Evolutionary conservation across 345 rosid species (phyloP), one percentile per base, ranked within the genome.

Genomic region (Bruguiera gymnorhiza): DNA sequence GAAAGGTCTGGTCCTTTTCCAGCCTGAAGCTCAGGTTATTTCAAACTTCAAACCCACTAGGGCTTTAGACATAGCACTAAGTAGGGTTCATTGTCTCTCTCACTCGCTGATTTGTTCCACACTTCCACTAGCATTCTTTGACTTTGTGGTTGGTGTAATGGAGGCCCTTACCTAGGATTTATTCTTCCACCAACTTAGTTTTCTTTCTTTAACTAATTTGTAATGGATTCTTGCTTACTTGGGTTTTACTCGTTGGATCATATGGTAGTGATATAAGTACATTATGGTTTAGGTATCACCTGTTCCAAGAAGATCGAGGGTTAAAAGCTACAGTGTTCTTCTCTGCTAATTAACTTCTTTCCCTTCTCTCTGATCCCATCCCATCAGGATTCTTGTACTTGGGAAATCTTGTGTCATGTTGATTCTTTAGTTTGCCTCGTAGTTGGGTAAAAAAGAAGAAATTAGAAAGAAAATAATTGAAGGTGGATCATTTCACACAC

Each of bases 1-100:
- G 50, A 43, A 19, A 59, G 32, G 83, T 75, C 74, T 54, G 62
- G 83, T 79, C 83, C 62, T 71, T 81, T 69, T 83, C 83, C 55
- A 8, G 29, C 34, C 57, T 64, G 64, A 29, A 57, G 37, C 62
- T 71, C 48, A 58, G 56, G 57, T 63, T 62, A 8, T 36, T 62
- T 52, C 43, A 51, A 55, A 24, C 19, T 7, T n/a, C 36, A 10
- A 18, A 11, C 5, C 43, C 36, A 15, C 50, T 43, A 43, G 50
- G 50, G 50, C 50, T 13, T 13, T 43, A 15, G 19, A 43, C 50
- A 13, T 43, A 43, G 18, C 50, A 13, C 1, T 43, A 4, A 15
- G 30, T 55, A 23, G 29, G 3, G 15, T 23, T 5, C 9, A 10
- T 3, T 5, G 59, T 56, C 71, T 73, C 66, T 62, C 58, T 26